phyloP scores from a whole-genome alignment of 495 filamentous ascomycete genomes.

The Friedmanniomyces simplex region DNA sequence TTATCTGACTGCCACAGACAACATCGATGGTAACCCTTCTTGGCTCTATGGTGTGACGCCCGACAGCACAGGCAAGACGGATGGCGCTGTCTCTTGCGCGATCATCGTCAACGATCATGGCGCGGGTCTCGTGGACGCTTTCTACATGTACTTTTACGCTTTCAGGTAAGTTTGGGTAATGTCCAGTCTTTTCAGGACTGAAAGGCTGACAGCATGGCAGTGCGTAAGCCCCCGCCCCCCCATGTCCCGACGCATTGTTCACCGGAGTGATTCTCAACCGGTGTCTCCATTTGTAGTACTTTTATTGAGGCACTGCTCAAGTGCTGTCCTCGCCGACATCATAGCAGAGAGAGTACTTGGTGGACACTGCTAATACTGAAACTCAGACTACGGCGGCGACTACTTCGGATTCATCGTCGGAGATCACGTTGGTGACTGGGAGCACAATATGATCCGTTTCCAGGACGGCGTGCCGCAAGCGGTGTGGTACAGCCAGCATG shows the following conservation, averaged over 20 bases:
- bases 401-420: slow-evolving; percentile 34
- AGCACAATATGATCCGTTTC: slow-evolving; percentile 62
- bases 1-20: slow-evolving; percentile 50
- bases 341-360: too few relatives aligned
- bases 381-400: slow-evolving; percentile 26
- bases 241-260: too few relatives aligned
- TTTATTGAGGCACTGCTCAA: too few relatives aligned
- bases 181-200: too few relatives aligned
- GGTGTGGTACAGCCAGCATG: slow-evolving; percentile 56
- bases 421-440: slow-evolving; percentile 58
- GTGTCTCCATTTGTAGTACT: too few relatives aligned
- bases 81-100: slow-evolving; percentile 36
- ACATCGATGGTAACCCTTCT: slow-evolving; percentile 40
- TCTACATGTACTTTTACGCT: slow-evolving; percentile 62
- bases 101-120: slow-evolving; percentile 51
- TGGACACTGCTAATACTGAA: too few relatives aligned
- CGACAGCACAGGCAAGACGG: slow-evolving; percentile 38
- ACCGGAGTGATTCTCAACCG: too few relatives aligned
- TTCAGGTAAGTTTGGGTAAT: slow-evolving; percentile 34
- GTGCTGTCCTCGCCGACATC: too few relatives aligned
- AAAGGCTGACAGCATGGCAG: too few relatives aligned
- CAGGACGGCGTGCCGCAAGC: slow-evolving; percentile 43
- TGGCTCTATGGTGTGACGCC: slow-evolving; percentile 42
- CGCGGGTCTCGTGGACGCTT: slow-evolving; percentile 47
- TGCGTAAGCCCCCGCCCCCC: too few relatives aligned